Evolutionary conservation across 164 flowering plant species (phyloP).

Genomic region (Nymphaea colorata): DNA sequence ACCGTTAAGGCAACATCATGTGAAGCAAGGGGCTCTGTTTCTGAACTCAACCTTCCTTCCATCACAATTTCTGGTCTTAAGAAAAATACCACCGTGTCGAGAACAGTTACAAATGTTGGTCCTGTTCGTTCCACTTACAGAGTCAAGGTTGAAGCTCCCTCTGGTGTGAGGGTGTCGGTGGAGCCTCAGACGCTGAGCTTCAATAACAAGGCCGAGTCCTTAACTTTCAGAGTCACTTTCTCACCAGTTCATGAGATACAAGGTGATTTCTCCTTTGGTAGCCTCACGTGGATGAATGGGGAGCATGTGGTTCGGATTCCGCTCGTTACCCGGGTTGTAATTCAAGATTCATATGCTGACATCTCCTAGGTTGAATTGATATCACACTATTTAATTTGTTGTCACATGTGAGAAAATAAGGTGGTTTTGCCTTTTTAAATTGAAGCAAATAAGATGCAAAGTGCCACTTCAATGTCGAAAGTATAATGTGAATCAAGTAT

Average conservation of each 20-base stretch:
- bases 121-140: constrained; percentile 25
- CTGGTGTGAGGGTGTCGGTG: constrained; percentile 5
- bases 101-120: constrained; percentile 57
- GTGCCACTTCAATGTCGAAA: too few species aligned
- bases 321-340: not conserved
- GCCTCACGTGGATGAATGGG: constrained; percentile 5
- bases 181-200: not conserved
- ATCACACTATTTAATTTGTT: too few species aligned
- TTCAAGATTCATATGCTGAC: constrained; percentile 5
- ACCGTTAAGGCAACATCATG: constrained; percentile 15
- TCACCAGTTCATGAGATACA: not conserved
- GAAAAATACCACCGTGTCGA: constrained; percentile 19
- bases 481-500: too few species aligned
- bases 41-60: constrained; percentile 43
- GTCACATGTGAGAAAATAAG: too few species aligned
- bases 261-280: constrained; percentile 4
- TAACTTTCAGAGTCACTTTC: constrained; percentile 1
- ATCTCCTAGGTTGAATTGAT: constrained; percentile 1
- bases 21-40: constrained; percentile 5
- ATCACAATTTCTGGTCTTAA: constrained; percentile 34
- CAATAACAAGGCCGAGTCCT: not conserved
- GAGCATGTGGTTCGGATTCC: constrained; percentile 1
- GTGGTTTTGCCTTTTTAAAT: too few species aligned
- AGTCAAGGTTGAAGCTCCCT: constrained; percentile 31
- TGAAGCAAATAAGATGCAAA: too few species aligned